These are phyloP conservation scores for Plasmodium inui DNA, from an alignment of 169 alveolate species.

Conservation along the genomic window DNA sequence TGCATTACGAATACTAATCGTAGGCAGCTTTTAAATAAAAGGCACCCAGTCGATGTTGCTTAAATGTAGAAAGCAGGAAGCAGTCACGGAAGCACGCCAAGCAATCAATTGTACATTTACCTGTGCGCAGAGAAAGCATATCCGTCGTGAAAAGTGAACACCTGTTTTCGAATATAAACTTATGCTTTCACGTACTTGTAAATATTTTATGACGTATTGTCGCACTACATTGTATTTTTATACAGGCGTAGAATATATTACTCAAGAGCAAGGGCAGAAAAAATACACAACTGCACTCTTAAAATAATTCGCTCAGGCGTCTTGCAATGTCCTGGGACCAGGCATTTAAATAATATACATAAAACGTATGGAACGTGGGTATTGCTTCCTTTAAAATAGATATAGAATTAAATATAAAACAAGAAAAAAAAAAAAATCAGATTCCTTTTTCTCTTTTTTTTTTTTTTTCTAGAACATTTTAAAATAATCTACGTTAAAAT, in stretches of 20 bases:
- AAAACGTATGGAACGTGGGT: neutral
- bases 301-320: neutral
- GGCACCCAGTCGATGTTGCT: neutral
- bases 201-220: neutral
- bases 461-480: neutral
- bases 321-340: neutral
- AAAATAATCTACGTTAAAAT: neutral
- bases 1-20: neutral
- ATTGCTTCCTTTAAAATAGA: slow-evolving; percentile 9
- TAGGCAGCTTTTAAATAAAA: neutral
- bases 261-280: neutral
- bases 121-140: neutral
- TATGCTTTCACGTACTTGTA: neutral
- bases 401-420: slow-evolving; percentile 12
- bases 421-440: neutral
- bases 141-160: neutral
- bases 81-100: neutral
- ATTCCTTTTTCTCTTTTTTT: neutral
- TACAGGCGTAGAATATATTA: neutral
- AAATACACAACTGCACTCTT: neutral
- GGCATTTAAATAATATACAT: neutral
- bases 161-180: neutral
- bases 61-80: neutral
- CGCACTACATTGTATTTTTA: neutral
- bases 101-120: neutral